Percentiles rank a stretch among this genome's conserved stretches.
phyloP scores from a whole-genome alignment of 192 early-diverging fungal species.

The Podila horticola region DNA sequence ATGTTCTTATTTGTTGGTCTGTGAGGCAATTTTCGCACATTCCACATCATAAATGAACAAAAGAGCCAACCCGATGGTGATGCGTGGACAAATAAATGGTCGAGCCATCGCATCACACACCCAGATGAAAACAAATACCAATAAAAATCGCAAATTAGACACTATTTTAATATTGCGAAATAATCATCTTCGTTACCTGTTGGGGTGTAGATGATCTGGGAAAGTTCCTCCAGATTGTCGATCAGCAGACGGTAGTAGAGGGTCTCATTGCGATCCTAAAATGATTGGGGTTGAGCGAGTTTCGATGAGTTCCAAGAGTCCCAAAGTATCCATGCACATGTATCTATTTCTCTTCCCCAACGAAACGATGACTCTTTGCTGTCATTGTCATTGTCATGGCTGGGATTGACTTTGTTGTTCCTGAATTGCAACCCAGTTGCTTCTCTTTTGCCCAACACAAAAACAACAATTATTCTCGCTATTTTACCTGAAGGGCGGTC shows the following conservation, averaged over 20 bases:
- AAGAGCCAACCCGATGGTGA: neutral
- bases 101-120: neutral
- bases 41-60: neutral
- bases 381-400: neutral
- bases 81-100: neutral
- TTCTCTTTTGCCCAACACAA: neutral
- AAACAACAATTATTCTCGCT: neutral
- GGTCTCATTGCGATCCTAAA: slow-evolving; percentile 62
- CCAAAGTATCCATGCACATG: neutral
- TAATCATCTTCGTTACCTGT: slow-evolving; percentile 50
- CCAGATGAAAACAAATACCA: neutral
- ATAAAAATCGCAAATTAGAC: neutral
- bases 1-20: neutral
- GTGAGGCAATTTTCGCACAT: slow-evolving; percentile 2
- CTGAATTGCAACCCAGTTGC: neutral
- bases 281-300: neutral
- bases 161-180: neutral
- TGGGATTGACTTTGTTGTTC: neutral
- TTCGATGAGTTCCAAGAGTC: neutral
- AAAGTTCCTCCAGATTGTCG: slow-evolving; percentile 60
- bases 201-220: slow-evolving; percentile 64
- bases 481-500: slow-evolving; percentile 57
- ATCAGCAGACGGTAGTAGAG: slow-evolving; percentile 64
- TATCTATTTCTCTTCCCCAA: too few relatives aligned
- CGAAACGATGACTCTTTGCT: slow-evolving; percentile 26